Percentiles rank a stretch among this genome's conserved stretches.
Conservation (phyloP, 768 basidiomycete species). For the Pisolithus albus region DNA sequence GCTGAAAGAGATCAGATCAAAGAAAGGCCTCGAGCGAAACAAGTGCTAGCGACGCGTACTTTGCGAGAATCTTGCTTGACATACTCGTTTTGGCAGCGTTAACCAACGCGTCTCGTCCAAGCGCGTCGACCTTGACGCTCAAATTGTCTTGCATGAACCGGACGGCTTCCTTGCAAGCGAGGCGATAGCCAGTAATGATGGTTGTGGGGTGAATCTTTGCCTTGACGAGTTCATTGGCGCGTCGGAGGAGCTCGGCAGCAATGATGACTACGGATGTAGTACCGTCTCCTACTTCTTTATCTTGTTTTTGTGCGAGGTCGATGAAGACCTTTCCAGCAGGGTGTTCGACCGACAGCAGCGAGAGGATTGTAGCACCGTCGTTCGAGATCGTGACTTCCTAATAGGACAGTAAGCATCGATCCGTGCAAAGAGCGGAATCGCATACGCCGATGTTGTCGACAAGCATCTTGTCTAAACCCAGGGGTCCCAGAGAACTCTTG, state of each 20-base stretch:
- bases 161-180: conserved; percentile 95
- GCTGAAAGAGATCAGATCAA: conserved; percentile 33
- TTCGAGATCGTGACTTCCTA: conserved; percentile 99
- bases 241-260: conserved; percentile 91
- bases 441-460: conserved; percentile 95
- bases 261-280: conserved; percentile 98
- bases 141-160: conserved; percentile 98
- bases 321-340: conserved; percentile 97
- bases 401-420: conserved; percentile 8
- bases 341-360: conserved; percentile 88
- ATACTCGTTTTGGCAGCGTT: conserved; percentile 98
- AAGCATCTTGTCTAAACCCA: conserved; percentile 95
- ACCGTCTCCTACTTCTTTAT: conserved; percentile 98
- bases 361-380: conserved; percentile 98
- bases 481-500: conserved; percentile 90
- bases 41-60: conserved; percentile 46
- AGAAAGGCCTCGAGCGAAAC: conserved; percentile 1
- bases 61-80: conserved; percentile 97
- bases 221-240: conserved; percentile 97
- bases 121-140: conserved; percentile 84
- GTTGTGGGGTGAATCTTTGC: conserved; percentile 98
- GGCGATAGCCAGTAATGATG: conserved; percentile 95
- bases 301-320: conserved; percentile 97
- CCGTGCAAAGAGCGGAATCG: conserved; percentile 5
- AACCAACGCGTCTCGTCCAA: conserved; percentile 89